These are phyloP conservation scores for Chlamydomonas eustigma DNA, from an alignment of 139 green algal genomes.

Conservation along the genomic window DNA sequence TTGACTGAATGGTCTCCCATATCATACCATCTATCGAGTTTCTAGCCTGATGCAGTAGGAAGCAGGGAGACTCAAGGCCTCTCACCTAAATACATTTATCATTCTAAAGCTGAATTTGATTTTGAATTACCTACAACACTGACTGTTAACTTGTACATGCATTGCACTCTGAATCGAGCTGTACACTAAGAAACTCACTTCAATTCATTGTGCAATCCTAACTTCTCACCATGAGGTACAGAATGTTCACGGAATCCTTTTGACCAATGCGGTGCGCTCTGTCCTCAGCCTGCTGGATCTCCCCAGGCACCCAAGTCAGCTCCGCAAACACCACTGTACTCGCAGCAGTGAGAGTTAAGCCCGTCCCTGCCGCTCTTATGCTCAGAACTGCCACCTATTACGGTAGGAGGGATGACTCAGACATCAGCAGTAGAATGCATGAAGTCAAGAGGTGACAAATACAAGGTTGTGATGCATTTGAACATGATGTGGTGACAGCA, in stretches of 20 bases:
- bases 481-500: no score
- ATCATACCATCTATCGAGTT: slow-evolving; percentile 87
- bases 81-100: no score
- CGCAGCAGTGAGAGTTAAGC: slow-evolving; percentile 74
- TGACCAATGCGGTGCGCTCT: slow-evolving; percentile 65
- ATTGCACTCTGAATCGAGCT: no score
- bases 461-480: no score
- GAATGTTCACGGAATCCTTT: slow-evolving; percentile 59
- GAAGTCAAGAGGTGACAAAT: no score
- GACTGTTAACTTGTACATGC: no score
- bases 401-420: no score
- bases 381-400: slow-evolving; percentile 66
- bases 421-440: no score
- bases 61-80: no score
- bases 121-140: no score
- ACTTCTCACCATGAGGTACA: slow-evolving; percentile 73
- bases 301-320: slow-evolving; percentile 54
- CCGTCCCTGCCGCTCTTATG: slow-evolving; percentile 73
- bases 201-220: slow-evolving; percentile 5
- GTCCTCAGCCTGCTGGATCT: slow-evolving; percentile 74
- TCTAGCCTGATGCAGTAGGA: background rate
- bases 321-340: slow-evolving; percentile 47
- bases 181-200: no score
- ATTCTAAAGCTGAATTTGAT: no score
- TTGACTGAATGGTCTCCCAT: slow-evolving; percentile 51